Percentiles rank a stretch among this genome's conserved stretches.
phyloP scores from a whole-genome alignment of 140 eudicot genomes.

The Oenanthe javanica region DNA sequence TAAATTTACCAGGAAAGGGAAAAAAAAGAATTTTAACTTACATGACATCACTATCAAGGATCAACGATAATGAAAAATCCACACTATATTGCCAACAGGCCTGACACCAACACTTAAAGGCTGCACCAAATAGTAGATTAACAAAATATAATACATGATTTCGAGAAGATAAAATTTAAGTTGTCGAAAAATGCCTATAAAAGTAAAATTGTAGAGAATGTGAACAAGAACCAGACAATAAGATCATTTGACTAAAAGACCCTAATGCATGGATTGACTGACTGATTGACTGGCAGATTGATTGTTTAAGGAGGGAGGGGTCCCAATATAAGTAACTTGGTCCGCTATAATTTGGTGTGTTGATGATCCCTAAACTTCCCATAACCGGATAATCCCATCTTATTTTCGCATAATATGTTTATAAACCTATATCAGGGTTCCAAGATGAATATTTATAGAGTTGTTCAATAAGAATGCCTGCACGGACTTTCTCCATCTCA shows the following conservation, averaged over 20 bases:
- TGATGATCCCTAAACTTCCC: not conserved
- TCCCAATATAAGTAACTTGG: not conserved
- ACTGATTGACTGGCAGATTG: not conserved
- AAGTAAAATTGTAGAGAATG: not conserved
- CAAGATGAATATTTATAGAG: not conserved
- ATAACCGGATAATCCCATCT: too few relatives aligned
- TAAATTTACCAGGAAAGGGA: slow-evolving; percentile 6
- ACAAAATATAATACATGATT: not conserved
- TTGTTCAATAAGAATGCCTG: not conserved
- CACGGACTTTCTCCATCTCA: not conserved
- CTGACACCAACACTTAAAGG: slow-evolving; percentile 98
- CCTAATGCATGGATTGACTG: not conserved
- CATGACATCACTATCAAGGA: slow-evolving; percentile 90
- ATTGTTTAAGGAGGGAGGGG: not conserved
- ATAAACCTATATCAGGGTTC: not conserved
- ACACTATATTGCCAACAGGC: slow-evolving; percentile 82
- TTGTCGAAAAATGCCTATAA: not conserved
- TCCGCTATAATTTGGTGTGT: not conserved
- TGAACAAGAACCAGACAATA: not conserved
- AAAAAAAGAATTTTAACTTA: slow-evolving; percentile 28
- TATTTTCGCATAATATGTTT: not conserved
- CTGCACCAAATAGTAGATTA: slow-evolving; percentile 33
- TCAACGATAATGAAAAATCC: slow-evolving; percentile 52
- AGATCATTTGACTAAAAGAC: not conserved
- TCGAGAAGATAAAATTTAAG: not conserved